phyloP scores from a whole-genome alignment of 345 rosid species.

The Bruguiera sexangula region DNA sequence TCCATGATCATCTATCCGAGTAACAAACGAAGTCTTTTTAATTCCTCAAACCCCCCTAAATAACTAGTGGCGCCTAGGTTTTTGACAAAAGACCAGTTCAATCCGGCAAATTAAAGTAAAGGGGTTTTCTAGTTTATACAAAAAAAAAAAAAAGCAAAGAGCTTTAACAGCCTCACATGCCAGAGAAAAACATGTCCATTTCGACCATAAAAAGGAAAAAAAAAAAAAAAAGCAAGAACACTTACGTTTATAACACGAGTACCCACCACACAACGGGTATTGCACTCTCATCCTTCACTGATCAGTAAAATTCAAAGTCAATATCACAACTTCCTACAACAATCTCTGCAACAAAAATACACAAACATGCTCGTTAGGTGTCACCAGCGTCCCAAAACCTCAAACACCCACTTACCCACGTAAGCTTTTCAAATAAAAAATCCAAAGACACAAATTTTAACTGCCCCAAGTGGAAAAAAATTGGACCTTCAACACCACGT shows the following conservation, averaged over 20 bases:
- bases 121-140: not conserved
- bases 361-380: not conserved
- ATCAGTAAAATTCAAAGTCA: constrained; percentile 11
- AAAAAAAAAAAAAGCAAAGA: not conserved
- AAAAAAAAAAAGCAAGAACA: constrained; percentile 22
- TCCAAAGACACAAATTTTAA: not conserved
- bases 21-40: not conserved
- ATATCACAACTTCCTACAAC: constrained; percentile 12
- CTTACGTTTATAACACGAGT: constrained; percentile 7
- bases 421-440: too few species aligned
- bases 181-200: not conserved
- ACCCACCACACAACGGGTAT: constrained; percentile 8
- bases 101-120: not conserved
- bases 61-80: not conserved
- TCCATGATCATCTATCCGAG: too few species aligned
- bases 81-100: not conserved
- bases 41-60: not conserved
- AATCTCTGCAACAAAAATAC: constrained; percentile 16
- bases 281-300: constrained; percentile 1
- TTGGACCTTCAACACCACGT: not conserved
- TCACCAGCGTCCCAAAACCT: not conserved
- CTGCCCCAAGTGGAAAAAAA: not conserved
- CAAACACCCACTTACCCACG: too few species aligned
- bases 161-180: too few species aligned
- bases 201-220: not conserved